Evolutionary conservation across 2,329 filamentous ascomycete species (phyloP).

Genomic region (Dothistroma pini): DNA sequence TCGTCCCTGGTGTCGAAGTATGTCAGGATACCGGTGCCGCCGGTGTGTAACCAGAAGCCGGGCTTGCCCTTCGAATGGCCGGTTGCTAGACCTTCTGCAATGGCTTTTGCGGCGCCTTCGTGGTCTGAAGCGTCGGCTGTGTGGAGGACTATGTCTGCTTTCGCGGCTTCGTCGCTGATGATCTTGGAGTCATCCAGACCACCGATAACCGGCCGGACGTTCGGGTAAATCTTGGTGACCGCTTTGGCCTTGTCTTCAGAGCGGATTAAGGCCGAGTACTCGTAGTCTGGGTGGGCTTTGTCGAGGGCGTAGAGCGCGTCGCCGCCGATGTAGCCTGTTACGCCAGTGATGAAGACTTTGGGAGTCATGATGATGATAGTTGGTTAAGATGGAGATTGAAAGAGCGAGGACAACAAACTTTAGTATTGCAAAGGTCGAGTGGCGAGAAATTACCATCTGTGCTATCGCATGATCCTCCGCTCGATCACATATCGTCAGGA

Average conservation of each 20-base stretch:
- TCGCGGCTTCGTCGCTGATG: slow-evolving; percentile 46
- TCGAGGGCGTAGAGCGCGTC: slow-evolving; percentile 46
- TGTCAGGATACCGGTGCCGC: slow-evolving; percentile 56
- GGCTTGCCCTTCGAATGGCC: slow-evolving; percentile 41
- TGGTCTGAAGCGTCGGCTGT: slow-evolving; percentile 48
- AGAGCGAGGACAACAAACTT: neutral
- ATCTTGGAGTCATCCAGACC: slow-evolving; percentile 46
- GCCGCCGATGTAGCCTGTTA: slow-evolving; percentile 44
- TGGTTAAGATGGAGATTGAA: neutral
- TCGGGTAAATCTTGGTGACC: slow-evolving; percentile 34
- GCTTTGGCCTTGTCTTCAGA: slow-evolving; percentile 47
- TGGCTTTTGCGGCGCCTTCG: slow-evolving; percentile 46
- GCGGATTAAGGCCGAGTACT: slow-evolving; percentile 49
- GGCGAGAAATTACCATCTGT: neutral
- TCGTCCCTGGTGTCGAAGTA: slow-evolving; percentile 48
- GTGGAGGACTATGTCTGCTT: slow-evolving; percentile 53
- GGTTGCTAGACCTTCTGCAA: slow-evolving; percentile 49
- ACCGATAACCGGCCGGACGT: slow-evolving; percentile 50
- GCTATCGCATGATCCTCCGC: neutral
- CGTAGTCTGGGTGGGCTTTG: slow-evolving; percentile 48
- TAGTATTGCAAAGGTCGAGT: neutral
- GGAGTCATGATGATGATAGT: neutral
- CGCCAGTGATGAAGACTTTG: slow-evolving; percentile 26
- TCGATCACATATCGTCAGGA: neutral
- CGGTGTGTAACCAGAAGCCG: slow-evolving; percentile 49